Percentiles rank a stretch among this genome's conserved stretches.
Conservation (phyloP, 2,329 filamentous ascomycete genomes). For the Fonsecaea monophora region DNA sequence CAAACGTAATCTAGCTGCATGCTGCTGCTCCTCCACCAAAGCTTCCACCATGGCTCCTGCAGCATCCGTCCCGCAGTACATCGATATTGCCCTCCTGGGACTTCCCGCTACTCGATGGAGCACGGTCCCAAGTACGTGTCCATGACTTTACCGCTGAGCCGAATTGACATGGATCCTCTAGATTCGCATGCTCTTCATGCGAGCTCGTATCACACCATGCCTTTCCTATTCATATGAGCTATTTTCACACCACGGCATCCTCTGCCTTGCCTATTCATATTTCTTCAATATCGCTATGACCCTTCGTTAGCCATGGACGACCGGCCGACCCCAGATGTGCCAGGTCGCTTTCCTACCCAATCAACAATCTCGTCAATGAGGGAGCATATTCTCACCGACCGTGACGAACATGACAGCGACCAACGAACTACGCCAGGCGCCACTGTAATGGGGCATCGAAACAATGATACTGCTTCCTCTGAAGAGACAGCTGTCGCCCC, state of each 20-base stretch:
- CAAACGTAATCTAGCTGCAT: conserved; percentile 6
- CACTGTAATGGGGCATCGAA: not conserved
- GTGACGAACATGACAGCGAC: not conserved
- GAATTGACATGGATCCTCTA: not conserved
- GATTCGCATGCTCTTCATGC: conserved; percentile 12
- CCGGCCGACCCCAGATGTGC: conserved; percentile 12
- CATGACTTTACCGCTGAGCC: conserved; percentile 3
- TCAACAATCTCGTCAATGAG: not conserved
- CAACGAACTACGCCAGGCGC: not conserved
- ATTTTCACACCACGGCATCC: not conserved
- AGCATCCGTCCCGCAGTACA: not conserved
- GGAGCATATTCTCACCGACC: not conserved
- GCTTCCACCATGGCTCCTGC: conserved; percentile 1
- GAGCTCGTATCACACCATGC: conserved; percentile 7
- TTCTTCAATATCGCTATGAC: not conserved
- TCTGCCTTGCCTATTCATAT: not conserved
- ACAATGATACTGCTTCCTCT: not conserved
- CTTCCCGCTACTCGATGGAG: not conserved
- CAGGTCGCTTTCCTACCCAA: not conserved
- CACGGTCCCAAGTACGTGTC: not conserved
- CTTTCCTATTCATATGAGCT: not conserved
- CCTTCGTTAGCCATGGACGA: not conserved
- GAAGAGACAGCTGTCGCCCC: conserved; percentile 9
- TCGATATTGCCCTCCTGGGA: conserved; percentile 1
- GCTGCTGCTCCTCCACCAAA: not conserved